Base-by-base conservation (phyloP, 352 stramenopile genomes). In the Phytophthora rubi region DNA sequence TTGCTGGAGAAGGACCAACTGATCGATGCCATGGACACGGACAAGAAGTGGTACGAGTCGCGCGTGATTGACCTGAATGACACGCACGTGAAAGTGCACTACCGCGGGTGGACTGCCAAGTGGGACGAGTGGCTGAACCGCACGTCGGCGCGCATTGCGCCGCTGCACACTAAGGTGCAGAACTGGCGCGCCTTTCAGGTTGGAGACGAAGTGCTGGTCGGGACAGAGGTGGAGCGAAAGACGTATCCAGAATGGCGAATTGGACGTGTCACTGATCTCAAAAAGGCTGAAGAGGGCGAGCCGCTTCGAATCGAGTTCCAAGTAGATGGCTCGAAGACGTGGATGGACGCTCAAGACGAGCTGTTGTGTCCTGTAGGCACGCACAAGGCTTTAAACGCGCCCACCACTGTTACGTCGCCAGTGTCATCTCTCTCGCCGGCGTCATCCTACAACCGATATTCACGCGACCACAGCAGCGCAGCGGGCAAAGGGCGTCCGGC, bases 91-190 rank as follows among this genome's bases (percentile, higher is more conserved):
- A 80, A 96, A 33, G 90, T 99, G 33, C 96, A 99, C 73, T 99
- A 98, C 72, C 98, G 98, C 59, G 97, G 97, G 6, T 99, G 97
- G 97, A 98, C 97, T 3, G 65, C 87, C 10, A 94, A 97, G 63
- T 99, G 97, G 97, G 97, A 99, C 76, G 96, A 99, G 76, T 99
- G 96, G 95, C 78, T 99, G 26, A 68, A 82, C 6, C 90, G 84
- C 32, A 82, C 93, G 62, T 99, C 96, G 10, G 64, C 85, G 13
- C 85, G 96, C 7, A 75, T 99, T 32, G 85, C 90, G 28, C 93
- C 92, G 2, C 94, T 99, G 58, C 88, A 98, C 57, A 98, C 96
- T 3, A 75, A 80, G 23, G 83, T 94, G 26, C 71, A 33, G 6
- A 90, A 93, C 58, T 95, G 88, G 88, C 82, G 88, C 16, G 72